Evolutionary conservation across 1,139 yeast species (phyloP).

Genomic region (Scheffersomyces lignicola): DNA sequence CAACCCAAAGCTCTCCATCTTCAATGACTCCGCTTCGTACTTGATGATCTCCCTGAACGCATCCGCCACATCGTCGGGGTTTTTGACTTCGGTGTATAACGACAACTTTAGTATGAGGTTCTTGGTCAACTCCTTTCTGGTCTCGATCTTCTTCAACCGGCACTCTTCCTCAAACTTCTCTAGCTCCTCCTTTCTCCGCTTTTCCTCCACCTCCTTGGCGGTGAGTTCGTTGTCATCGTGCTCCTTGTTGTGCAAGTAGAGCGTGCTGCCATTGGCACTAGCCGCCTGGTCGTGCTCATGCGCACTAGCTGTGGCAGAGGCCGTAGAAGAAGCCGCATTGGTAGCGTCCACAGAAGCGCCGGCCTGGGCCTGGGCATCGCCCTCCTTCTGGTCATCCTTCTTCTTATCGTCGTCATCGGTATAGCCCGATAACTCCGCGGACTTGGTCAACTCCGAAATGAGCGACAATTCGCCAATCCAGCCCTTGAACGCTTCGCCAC

Average conservation of each 20-base stretch:
- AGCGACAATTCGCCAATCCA: slow-evolving; percentile 77
- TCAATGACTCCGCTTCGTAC: slow-evolving; percentile 83
- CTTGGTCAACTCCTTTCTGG: slow-evolving; percentile 62
- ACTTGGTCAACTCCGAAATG: slow-evolving; percentile 58
- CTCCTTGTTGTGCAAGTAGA: slow-evolving; percentile 10
- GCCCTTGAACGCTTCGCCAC: slow-evolving; percentile 83
- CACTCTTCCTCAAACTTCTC: slow-evolving; percentile 83
- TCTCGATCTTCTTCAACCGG: slow-evolving; percentile 66
- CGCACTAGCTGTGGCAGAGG: neutral
- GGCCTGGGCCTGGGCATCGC: slow-evolving; percentile 3
- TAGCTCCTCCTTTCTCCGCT: slow-evolving; percentile 58
- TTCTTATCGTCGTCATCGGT: slow-evolving; percentile 33
- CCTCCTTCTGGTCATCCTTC: slow-evolving; percentile 16
- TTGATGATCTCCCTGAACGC: slow-evolving; percentile 72
- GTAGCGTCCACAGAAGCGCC: neutral
- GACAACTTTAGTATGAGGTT: slow-evolving; percentile 68
- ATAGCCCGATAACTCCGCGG: slow-evolving; percentile 51
- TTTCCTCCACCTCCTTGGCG: slow-evolving; percentile 44
- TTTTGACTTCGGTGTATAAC: slow-evolving; percentile 81
- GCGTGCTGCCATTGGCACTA: slow-evolving; percentile 3
- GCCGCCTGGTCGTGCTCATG: neutral
- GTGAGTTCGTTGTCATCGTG: slow-evolving; percentile 19
- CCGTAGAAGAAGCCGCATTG: neutral
- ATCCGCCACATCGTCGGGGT: slow-evolving; percentile 62
- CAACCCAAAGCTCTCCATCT: slow-evolving; percentile 92